These are phyloP conservation scores for Oryza longistaminata DNA, from an alignment of 176 grass and related monocot genomes.

Conservation along the genomic window DNA sequence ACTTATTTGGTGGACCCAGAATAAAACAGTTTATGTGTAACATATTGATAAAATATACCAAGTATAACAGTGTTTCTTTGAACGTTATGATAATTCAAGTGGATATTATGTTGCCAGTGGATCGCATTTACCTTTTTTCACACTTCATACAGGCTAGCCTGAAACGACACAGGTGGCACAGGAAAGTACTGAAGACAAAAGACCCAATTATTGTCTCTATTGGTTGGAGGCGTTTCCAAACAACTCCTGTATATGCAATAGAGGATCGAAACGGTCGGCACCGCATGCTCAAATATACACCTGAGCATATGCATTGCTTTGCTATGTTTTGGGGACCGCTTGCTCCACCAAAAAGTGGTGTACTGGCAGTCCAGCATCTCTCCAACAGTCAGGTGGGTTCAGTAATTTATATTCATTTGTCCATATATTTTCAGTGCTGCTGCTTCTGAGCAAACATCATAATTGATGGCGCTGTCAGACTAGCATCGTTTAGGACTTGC, in stretches of 20 bases:
- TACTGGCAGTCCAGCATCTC: slow-evolving; percentile 83
- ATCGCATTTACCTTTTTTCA: slow-evolving; percentile 24
- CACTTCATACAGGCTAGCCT: slow-evolving; percentile 53
- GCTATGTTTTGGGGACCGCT: slow-evolving; percentile 98
- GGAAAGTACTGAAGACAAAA: slow-evolving; percentile 85
- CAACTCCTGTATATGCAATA: slow-evolving; percentile 82
- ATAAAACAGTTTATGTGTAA: not conserved
- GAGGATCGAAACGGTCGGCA: slow-evolving; percentile 86
- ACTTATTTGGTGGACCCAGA: slow-evolving; percentile 10
- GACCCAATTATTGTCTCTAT: slow-evolving; percentile 91
- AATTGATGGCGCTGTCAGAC: not conserved
- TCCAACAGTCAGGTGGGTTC: slow-evolving; percentile 64
- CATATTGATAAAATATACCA: not conserved
- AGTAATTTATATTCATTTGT: slow-evolving; percentile 16
- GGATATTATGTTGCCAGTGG: not conserved
- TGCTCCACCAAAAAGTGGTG: slow-evolving; percentile 86
- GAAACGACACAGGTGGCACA: slow-evolving; percentile 95
- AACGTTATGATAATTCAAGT: not conserved
- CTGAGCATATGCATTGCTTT: slow-evolving; percentile 98
- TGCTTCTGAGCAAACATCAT: not conserved
- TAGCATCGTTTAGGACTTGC: not conserved
- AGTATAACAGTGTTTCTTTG: slow-evolving; percentile 14
- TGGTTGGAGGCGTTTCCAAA: slow-evolving; percentile 94
- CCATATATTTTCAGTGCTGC: not conserved
- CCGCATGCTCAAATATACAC: slow-evolving; percentile 98